A percentile compares a stretch with the other conserved stretches of the same genome.
Evolutionary conservation across 805 yeast genomes (phyloP).

Genomic region (Cyberlindnera maritima): DNA sequence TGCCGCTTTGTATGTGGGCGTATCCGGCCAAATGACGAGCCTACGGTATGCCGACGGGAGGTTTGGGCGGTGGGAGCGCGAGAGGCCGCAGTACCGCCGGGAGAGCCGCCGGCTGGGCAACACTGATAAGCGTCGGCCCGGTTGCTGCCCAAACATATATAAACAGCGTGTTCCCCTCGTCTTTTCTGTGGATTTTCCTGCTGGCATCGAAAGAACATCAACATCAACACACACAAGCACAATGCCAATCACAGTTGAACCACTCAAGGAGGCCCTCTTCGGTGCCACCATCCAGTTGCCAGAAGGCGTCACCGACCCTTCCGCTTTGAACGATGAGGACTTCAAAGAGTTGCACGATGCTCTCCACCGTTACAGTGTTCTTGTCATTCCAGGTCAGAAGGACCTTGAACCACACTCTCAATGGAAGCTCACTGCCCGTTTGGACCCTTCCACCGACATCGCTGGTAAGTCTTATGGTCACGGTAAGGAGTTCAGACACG

Average conservation of each 20-base stretch:
- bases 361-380: slow-evolving; percentile 63
- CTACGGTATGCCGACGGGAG: neutral
- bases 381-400: slow-evolving; percentile 72
- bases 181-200: too few relatives aligned
- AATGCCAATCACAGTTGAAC: slow-evolving; percentile 17
- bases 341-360: slow-evolving; percentile 62
- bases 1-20: neutral
- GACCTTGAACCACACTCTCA: slow-evolving; percentile 71
- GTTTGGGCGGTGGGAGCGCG: neutral
- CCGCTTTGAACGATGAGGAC: slow-evolving; percentile 60
- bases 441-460: slow-evolving; percentile 63
- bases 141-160: neutral
- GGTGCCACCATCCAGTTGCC: slow-evolving; percentile 74
- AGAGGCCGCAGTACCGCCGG: neutral
- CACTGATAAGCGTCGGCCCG: neutral
- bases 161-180: neutral
- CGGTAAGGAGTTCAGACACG: slow-evolving; percentile 70
- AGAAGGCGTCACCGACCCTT: slow-evolving; percentile 60
- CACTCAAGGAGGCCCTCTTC: slow-evolving; percentile 41
- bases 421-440: slow-evolving; percentile 68
- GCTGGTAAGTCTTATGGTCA: slow-evolving; percentile 73
- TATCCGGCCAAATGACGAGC: neutral
- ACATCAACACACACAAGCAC: neutral
- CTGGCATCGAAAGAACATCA: neutral
- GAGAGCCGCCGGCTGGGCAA: neutral